Evolutionary conservation across 2,329 filamentous ascomycete species (phyloP), one percentile per base, ranked within the genome.

Genomic region (Pseudogymnoascus sp.): DNA sequence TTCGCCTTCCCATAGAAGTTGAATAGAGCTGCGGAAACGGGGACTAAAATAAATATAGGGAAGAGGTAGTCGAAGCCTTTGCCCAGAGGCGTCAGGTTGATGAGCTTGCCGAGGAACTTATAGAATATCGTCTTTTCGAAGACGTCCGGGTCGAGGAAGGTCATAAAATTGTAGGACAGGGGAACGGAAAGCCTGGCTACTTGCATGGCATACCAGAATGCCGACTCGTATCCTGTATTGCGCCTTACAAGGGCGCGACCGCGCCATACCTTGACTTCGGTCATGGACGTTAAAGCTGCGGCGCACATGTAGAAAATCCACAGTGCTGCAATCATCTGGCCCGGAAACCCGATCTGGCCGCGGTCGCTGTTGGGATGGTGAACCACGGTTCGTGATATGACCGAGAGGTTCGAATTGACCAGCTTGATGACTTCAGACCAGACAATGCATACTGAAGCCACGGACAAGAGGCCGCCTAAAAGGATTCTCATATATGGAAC

Each of bases 301-400:
- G 89, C 82, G 74, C 90, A 96, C 95, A 99, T 99, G 79, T 99
- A 99, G 64, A 93, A 81, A 65, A 99, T 87, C 95, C 95, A 99
- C 13, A 86, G 79, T 1, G 91, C 87, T 0, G 93, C 90, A 60
- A 93, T 88, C 50, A 92, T 75, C 74, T 99, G 95, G 4, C 92
- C 91, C 1, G 87, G 88, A 69, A 97, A 92, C 17, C 91, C 91
- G 66, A 97, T 87, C 64, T 90, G 86, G 26, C 87, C 88, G 64
- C 85, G 84, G 10, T 87, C 83, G 42, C 86, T 85, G 36, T 84
- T 83, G 80, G 81, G 69, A 87, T 84, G 67, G 89, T 78, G 67
- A 44, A 84, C 75, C 60, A 81, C 78, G 50, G 76, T 85, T 36
- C 87, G 78, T 59, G 82, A 82, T 67, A 90, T 84, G 42, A 88